Percentiles rank a stretch among this genome's conserved stretches.
Conservation (phyloP, 75 land plant species). For the Larix kaempferi region DNA sequence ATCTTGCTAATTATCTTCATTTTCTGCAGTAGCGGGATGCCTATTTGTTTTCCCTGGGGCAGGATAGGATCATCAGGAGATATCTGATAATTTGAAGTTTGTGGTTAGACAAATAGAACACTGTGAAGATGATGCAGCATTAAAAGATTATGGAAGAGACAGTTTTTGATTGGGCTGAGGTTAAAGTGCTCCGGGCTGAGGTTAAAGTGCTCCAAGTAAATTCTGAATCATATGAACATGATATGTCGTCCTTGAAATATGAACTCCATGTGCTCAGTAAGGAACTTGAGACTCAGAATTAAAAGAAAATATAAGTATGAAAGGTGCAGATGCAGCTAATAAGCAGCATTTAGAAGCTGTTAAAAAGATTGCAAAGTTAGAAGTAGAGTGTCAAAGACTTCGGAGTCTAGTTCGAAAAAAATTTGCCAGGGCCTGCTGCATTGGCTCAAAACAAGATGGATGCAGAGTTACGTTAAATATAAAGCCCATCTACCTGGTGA, state of each 20-base stretch:
- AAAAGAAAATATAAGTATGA: constrained; percentile 73
- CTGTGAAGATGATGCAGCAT: too few species aligned
- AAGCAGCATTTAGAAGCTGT: constrained; percentile 79
- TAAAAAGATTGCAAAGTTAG: constrained; percentile 74
- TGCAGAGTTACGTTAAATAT: too few species aligned
- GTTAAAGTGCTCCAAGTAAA: constrained; percentile 49
- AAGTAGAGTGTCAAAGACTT: constrained; percentile 85
- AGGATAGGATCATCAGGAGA: too few species aligned
- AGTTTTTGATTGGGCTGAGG: too few species aligned
- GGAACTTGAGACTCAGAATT: constrained; percentile 79
- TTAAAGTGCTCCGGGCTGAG: constrained; percentile 54
- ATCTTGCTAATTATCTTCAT: too few species aligned
- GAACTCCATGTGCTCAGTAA: constrained; percentile 64
- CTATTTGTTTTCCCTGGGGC: too few species aligned
- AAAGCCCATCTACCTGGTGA: too few species aligned
- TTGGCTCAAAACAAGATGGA: constrained; percentile 41
- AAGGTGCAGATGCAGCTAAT: constrained; percentile 66
- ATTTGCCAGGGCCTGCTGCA: constrained; percentile 54
- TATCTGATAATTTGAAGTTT: too few species aligned
- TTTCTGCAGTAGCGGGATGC: too few species aligned
- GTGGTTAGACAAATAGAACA: too few species aligned
- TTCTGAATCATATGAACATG: constrained; percentile 61
- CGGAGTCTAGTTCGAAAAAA: constrained; percentile 80
- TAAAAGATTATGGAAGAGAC: too few species aligned
- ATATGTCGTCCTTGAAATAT: constrained; percentile 67